A percentile compares a stretch with the other conserved stretches of the same genome.
These are phyloP conservation scores for Suillus fuscotomentosus DNA, from an alignment of 768 basidiomycete species.

Conservation along the genomic window DNA sequence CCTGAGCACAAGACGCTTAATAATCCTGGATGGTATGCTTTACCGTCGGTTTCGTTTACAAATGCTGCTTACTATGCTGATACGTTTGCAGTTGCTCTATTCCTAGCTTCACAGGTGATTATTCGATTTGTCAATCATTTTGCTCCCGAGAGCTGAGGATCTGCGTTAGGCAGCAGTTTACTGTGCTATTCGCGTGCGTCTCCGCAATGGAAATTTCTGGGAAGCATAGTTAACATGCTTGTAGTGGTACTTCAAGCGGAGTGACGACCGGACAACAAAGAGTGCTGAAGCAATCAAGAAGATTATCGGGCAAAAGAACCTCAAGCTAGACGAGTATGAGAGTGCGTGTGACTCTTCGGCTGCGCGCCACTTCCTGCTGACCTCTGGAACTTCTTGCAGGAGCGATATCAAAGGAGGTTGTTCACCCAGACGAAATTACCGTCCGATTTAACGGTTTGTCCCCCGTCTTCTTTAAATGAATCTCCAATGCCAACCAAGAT, in stretches of 20 bases:
- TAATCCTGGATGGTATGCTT: not conserved
- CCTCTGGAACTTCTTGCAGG: slow-evolving; percentile 38
- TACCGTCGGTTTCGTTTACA: not conserved
- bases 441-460: slow-evolving; percentile 63
- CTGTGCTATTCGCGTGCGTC: not conserved
- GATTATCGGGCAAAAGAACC: slow-evolving; percentile 52
- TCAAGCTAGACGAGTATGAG: slow-evolving; percentile 91
- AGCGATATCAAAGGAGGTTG: slow-evolving; percentile 79
- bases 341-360: slow-evolving; percentile 43
- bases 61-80: too few relatives aligned
- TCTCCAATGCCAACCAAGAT: not conserved
- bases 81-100: slow-evolving; percentile 1
- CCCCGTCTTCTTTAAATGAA: not conserved
- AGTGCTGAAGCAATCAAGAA: slow-evolving; percentile 3
- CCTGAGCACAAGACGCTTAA: not conserved
- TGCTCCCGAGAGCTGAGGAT: not conserved
- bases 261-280: not conserved
- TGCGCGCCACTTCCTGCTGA: not conserved
- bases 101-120: slow-evolving; percentile 3
- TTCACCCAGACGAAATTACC: slow-evolving; percentile 87
- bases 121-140: not conserved
- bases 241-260: slow-evolving; percentile 1
- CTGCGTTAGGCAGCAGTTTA: not conserved
- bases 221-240: not conserved
- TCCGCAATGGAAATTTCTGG: not conserved